Base-by-base conservation (phyloP, 2,329 filamentous ascomycete genomes). In the Sclerotiophoma versabilis region DNA sequence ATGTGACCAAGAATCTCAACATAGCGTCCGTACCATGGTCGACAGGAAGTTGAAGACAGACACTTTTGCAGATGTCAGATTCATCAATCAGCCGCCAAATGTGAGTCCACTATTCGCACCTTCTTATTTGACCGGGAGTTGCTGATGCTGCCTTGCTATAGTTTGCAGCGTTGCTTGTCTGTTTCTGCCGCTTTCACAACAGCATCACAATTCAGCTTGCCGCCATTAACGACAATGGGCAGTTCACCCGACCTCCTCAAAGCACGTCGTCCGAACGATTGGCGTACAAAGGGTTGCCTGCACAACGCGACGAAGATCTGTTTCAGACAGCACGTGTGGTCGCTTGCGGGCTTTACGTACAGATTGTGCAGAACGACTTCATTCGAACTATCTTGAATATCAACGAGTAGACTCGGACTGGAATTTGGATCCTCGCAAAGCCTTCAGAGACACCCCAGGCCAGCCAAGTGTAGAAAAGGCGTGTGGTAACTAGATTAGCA, bases 171-270 rank as follows among this genome's bases (percentile, higher is more conserved):
- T 75, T 89, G 57, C 72, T 90, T 26, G 83, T 90, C 53, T 81
- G 87, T 70, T 89, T 87, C 77, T 81, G 79, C 54, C 68, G 77
- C 11, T 93, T 93, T 75, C 92, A 96, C 75, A 96, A 96, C 75
- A 83, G 93, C 61, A 84, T 92, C 0, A 91, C 88, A 2, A 83
- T 85, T 38, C 87, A 92, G 56, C 79, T 96, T 15, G 88, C 89
- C 0, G 77, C 82, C 19, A 92, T 96, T 74, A 96, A 96, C 64
- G 92, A 96, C 64, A 84, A 85, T 37, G 87, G 85, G 10, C 83
- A 89, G 19, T 96, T 96, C 76, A 84, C 80, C 0, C 84, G 37
- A 11, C 37, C 37, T 39, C 11, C 37, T 1, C 37, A 39, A 11
- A 15, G 4, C n/a, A 25, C 37, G 5, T 15, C 37, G 22, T 15